Evolutionary conservation across 192 early-diverging fungal genomes (phyloP), one percentile per base, ranked within the genome.

Genomic region (Mortierella hygrophila): DNA sequence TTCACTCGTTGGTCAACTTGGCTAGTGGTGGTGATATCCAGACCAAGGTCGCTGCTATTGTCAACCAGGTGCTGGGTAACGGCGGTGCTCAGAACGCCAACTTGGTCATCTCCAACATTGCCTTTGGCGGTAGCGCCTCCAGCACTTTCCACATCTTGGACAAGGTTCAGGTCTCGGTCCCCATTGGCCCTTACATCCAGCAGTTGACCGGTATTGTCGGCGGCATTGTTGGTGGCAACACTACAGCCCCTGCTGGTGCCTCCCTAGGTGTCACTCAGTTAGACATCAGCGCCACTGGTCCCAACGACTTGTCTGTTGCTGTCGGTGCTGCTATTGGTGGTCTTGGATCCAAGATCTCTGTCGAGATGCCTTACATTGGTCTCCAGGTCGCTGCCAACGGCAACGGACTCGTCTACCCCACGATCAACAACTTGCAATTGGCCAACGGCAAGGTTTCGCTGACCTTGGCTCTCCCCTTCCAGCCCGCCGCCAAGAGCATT

Each of bases 331-430:
- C 77, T 20, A 78, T 78, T 8, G 77, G 69, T 7, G 77, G 69
- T 15, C 54, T 78, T 52, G 77, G 77, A 16, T 78, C 77, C 77
- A 78, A 78, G 77, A 60, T 78, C 52, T 78, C 77, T 5, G 77
- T 78, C 68, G 26, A 78, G 38, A 78, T 72, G 77, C 77, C 77
- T 38, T 78, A 78, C 26, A 60, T 78, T 20, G 77, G 77, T 41
- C 77, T 78, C 26, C 65, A 78, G 52, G 77, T 78, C 77, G 26
- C 77, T 71, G 52, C 69, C n/a, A 44, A 35, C 23, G 77, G 77
- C 6, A 46, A 47, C 20, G 77, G 77, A 0, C 54, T 78, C 46
- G 77, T 78, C 8, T 72, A 78, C 32, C 69, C 77, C 37, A 71
- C 77, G 0, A 78, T 72, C 32, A 78, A 71, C 69, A 78, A 78